phyloP scores from a whole-genome alignment of 805 yeast genomes.

The Metschnikowia rubicola region DNA sequence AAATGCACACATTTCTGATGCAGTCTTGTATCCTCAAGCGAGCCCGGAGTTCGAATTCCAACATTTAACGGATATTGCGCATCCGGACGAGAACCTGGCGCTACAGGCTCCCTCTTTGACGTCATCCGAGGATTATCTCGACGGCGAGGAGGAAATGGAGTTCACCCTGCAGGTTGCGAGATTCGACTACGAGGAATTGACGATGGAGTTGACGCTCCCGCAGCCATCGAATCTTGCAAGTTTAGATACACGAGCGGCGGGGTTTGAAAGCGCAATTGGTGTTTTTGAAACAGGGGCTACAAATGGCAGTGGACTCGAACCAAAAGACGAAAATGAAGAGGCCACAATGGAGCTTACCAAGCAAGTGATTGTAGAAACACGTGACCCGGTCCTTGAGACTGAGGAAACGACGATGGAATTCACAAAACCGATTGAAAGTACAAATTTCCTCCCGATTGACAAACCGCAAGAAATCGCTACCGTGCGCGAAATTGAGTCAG shows the following conservation, averaged over 20 bases:
- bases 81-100: neutral
- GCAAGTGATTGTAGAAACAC: neutral
- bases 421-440: conserved; percentile 17
- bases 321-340: conserved; percentile 4
- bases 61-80: neutral
- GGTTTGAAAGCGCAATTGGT: neutral
- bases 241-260: neutral
- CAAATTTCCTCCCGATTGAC: neutral
- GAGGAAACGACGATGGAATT: conserved; percentile 25
- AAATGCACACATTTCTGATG: too few relatives aligned
- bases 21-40: conserved; percentile 5
- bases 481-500: neutral
- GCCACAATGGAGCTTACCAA: conserved; percentile 15
- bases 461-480: neutral
- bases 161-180: conserved; percentile 11
- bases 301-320: neutral
- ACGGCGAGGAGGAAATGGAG: conserved; percentile 15
- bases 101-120: conserved; percentile 5
- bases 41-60: neutral
- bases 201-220: conserved; percentile 12
- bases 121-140: conserved; percentile 6
- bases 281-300: neutral
- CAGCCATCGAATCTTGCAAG: neutral
- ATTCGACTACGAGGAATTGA: conserved; percentile 3
- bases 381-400: neutral